Percentiles rank a stretch among this genome's conserved stretches.
phyloP scores from a whole-genome alignment of 2,329 filamentous ascomycete genomes.

The Neonectria hederae region DNA sequence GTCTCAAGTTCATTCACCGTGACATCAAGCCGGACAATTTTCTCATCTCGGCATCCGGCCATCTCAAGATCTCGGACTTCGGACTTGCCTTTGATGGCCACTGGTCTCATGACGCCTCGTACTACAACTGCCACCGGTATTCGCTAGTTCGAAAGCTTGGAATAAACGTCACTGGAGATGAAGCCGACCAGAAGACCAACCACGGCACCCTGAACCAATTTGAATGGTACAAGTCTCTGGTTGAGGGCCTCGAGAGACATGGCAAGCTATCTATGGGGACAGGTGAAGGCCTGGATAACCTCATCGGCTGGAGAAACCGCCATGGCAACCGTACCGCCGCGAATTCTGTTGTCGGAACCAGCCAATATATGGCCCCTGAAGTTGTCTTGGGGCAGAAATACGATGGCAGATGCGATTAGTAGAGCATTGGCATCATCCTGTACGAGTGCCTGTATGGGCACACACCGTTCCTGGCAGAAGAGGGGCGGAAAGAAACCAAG shows the following conservation, averaged over 20 bases:
- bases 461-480: slow-evolving; percentile 87
- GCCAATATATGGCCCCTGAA: slow-evolving; percentile 98
- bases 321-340: slow-evolving; percentile 77
- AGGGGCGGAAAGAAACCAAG: slow-evolving; percentile 83
- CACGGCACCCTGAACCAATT: slow-evolving; percentile 49
- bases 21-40: slow-evolving; percentile 99
- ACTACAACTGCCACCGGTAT: slow-evolving; percentile 86
- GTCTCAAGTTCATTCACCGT: slow-evolving; percentile 88
- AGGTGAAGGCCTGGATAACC: slow-evolving; percentile 46
- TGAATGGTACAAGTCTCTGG: slow-evolving; percentile 45
- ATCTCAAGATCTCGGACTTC: slow-evolving; percentile 96
- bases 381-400: slow-evolving; percentile 84
- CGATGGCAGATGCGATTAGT: slow-evolving; percentile 95
- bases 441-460: slow-evolving; percentile 94
- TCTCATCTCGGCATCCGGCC: slow-evolving; percentile 85
- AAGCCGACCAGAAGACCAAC: slow-evolving; percentile 69
- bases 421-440: slow-evolving; percentile 93
- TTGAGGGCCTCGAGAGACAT: slow-evolving; percentile 46
- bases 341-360: slow-evolving; percentile 90
- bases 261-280: slow-evolving; percentile 43
- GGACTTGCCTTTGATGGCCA: slow-evolving; percentile 94
- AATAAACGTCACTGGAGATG: slow-evolving; percentile 78
- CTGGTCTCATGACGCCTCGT: slow-evolving; percentile 90
- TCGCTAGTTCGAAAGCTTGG: slow-evolving; percentile 79
- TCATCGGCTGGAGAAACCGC: slow-evolving; percentile 76